Evolutionary conservation across 768 basidiomycete genomes (phyloP).

Genomic region (Xanthoconium purpureum): DNA sequence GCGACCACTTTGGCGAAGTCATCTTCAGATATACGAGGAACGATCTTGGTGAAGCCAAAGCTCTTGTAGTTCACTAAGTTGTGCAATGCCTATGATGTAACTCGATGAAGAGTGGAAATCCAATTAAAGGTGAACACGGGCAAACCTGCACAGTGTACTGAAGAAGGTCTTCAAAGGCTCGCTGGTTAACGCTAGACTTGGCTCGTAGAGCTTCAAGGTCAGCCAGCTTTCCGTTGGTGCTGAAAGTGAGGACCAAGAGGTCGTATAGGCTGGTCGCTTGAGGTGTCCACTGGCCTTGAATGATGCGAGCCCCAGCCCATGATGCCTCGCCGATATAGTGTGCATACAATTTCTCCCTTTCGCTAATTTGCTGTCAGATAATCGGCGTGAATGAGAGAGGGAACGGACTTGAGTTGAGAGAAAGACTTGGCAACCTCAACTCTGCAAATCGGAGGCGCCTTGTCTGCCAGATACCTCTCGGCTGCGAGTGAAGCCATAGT

Average conservation of each 20-base stretch:
- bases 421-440: constrained; percentile 70
- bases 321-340: constrained; percentile 69
- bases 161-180: constrained; percentile 67
- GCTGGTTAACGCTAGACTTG: constrained; percentile 49
- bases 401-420: constrained; percentile 55
- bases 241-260: constrained; percentile 67
- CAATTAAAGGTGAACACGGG: background rate
- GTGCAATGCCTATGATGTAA: constrained; percentile 34
- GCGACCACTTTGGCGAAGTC: constrained; percentile 64
- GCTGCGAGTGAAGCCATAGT: constrained; percentile 36
- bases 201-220: constrained; percentile 54
- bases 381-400: background rate
- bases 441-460: constrained; percentile 69
- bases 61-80: constrained; percentile 66
- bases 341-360: constrained; percentile 75
- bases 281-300: constrained; percentile 81
- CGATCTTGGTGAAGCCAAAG: constrained; percentile 84
- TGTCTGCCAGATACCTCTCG: constrained; percentile 75
- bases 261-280: constrained; percentile 67
- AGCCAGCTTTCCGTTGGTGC: constrained; percentile 52
- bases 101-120: background rate
- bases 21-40: constrained; percentile 61
- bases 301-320: constrained; percentile 84
- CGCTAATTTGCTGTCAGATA: constrained; percentile 38
- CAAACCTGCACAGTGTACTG: constrained; percentile 72